These are phyloP conservation scores for Capronia americana DNA, from an alignment of 2,329 filamentous ascomycete genomes.

Conservation along the genomic window DNA sequence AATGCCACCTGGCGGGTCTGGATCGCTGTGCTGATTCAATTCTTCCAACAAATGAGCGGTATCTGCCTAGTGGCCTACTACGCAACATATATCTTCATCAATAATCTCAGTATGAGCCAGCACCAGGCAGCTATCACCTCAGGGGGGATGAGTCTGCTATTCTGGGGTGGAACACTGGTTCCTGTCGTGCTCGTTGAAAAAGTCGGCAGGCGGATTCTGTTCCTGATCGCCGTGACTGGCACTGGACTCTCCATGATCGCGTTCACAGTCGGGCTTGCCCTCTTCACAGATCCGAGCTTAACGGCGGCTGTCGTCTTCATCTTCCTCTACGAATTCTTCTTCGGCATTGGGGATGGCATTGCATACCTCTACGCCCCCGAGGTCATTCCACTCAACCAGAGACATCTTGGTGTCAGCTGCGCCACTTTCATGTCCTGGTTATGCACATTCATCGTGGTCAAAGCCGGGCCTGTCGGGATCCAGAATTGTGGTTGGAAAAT, in stretches of 20 bases:
- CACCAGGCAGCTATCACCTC: constrained; percentile 9
- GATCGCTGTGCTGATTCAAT: constrained; percentile 20
- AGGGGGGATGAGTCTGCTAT: too few relatives aligned
- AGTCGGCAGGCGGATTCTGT: too few relatives aligned
- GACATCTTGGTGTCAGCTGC: constrained; percentile 31
- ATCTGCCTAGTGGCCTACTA: constrained; percentile 23
- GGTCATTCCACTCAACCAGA: constrained; percentile 57
- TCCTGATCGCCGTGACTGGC: too few relatives aligned
- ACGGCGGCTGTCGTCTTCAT: constrained; percentile 11
- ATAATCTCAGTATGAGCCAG: constrained; percentile 31
- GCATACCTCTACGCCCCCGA: constrained; percentile 52
- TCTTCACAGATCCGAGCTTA: constrained; percentile 1
- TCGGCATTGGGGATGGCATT: constrained; percentile 7
- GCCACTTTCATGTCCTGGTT: too few relatives aligned
- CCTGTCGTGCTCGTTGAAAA: too few relatives aligned
- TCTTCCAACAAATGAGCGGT: constrained; percentile 23
- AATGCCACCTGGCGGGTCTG: constrained; percentile 22
- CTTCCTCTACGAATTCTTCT: constrained; percentile 26
- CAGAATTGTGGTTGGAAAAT: too few relatives aligned
- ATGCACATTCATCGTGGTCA: too few relatives aligned
- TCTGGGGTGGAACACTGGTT: too few relatives aligned
- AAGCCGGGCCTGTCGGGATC: too few relatives aligned
- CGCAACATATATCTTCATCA: constrained; percentile 34
- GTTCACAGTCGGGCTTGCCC: too few relatives aligned
- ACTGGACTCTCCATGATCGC: too few relatives aligned